Base-by-base conservation (phyloP, 257 asterid genomes). In the Coffea eugenioides region DNA sequence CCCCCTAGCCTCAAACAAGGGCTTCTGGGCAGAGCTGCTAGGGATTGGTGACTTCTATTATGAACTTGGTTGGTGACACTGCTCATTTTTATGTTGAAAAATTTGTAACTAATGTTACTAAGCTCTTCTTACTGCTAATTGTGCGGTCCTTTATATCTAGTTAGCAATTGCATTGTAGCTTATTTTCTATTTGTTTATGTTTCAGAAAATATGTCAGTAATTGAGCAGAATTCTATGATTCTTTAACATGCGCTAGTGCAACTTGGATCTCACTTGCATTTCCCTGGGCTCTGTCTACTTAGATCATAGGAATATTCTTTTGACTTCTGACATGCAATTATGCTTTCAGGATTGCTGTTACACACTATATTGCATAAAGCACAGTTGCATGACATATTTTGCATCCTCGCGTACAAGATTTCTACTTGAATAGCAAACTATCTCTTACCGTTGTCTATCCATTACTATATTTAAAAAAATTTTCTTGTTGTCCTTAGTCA, bases 21-120 rank as follows among this genome's bases (percentile, higher is more conserved):
- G 99, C 78, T 94, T 96, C 86, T 96, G 99, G 99, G 99, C 98
- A 34, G 99, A 96, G 90, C 82, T 96, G 31, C 82, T 96, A 85
- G 98, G 99, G 77, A 94, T 94, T 74, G 98, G 99, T 25, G 99
- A 96, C 84, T 96, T 96, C 88, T 96, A 96, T 82, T 96, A 96
- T 69, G 99, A 96, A 86, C 98, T 96, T 82, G 99, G 99, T 96
- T 71, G 79, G 96, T 89, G 61, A 82, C 36, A 9, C 25, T 68
- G 80, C 74, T 85, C 79, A 85, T 80, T 67, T 8, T 45, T 61
- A 49, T 76, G 15, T 36, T 25, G 25, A 72, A 70, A 0, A 13
- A 54, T 71, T 54, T 43, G n/a, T 57, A 51, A 51, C 45, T 46
- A 41, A 49, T 36, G 21, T 72, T 10, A 49, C 49, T 34, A 46